Base-by-base conservation (phyloP, 345 rosid species). In the Carallia pectinifolia region DNA sequence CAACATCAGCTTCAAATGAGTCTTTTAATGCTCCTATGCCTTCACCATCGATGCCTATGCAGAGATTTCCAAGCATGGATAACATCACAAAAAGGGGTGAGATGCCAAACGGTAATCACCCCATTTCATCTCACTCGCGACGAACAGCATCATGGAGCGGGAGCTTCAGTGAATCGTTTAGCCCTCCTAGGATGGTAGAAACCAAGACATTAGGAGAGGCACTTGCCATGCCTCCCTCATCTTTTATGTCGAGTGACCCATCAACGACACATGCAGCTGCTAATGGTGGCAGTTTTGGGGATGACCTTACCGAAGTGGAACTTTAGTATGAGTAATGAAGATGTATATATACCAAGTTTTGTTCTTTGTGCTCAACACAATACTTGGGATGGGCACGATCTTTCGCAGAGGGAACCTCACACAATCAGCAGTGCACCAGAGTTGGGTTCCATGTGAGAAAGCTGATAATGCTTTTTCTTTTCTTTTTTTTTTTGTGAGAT, bases 81-180 rank as follows among this genome's bases (percentile, higher is more conserved):
- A 87, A 90, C 75, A 87, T 92, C 34, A 64, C 71, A 52, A 74
- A 78, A 65, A 72, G 53, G 37, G 85, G 74, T 38, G 64, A 39
- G 6, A 74, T 64, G 58, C 52, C 48, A 55, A 78, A 76, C 55
- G 77, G 75, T 6, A 76, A 68, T 15, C 77, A 71, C n/a, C 62
- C 78, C 27, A 39, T 66, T 36, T 63, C 77, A 36, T 62, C 85
- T 12, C 76, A 74, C 52, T 86, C 94, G 0, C 88, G 96, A 58
- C 85, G 94, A 65, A 76, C 91, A 53, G 94, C 94, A 44, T 92
- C 98, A 40, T 92, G 98, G 98, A 88, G 98, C 70, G 96, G 97
- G 64, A 90, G 84, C 77, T 63, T 81, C 67, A 77, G 70, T 38
- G 80, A 74, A 69, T 74, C 90, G 37, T 77, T 74, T 62, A 69